Percentiles rank a stretch among this genome's conserved stretches.
These are phyloP conservation scores for Pontederia crassipes DNA, from an alignment of 176 grass and related monocot species.

Conservation along the genomic window DNA sequence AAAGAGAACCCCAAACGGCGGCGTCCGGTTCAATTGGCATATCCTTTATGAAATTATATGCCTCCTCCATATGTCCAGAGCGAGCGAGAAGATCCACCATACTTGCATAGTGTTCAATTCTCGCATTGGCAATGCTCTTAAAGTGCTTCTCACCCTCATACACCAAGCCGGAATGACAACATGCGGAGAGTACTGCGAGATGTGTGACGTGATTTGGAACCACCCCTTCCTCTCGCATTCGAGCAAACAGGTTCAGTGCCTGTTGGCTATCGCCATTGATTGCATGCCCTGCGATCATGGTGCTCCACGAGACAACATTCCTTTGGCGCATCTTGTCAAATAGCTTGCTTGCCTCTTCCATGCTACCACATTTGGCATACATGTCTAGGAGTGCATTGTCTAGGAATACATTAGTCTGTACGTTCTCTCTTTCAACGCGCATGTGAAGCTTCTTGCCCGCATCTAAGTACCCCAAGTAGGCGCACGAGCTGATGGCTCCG, in stretches of 20 bases:
- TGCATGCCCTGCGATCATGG: constrained; percentile 10
- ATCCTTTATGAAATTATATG: constrained; percentile 10
- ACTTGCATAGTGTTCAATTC: constrained; percentile 7
- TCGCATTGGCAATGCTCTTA: neutral
- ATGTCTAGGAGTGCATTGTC: constrained; percentile 17
- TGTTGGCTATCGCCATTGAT: constrained; percentile 12
- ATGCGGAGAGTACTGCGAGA: constrained; percentile 11
- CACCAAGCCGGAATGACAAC: constrained; percentile 7
- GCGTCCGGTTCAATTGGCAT: constrained; percentile 11
- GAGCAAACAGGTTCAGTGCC: constrained; percentile 2
- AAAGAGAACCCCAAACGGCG: constrained; percentile 7
- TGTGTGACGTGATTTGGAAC: neutral
- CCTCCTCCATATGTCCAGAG: constrained; percentile 5
- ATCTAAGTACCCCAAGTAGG: constrained; percentile 13
- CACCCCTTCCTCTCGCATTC: constrained; percentile 1
- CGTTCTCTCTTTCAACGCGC: neutral
- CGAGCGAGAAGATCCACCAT: constrained; percentile 14
- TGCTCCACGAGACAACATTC: constrained; percentile 12
- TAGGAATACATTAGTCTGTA: neutral
- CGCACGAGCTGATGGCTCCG: constrained; percentile 5
- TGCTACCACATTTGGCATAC: constrained; percentile 15
- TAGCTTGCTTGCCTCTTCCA: constrained; percentile 10
- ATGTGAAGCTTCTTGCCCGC: constrained; percentile 4
- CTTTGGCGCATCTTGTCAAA: neutral
- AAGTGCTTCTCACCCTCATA: constrained; percentile 8